A percentile compares a stretch with the other conserved stretches of the same genome.
Evolutionary conservation across 352 stramenopile species (phyloP).

Genomic region (Pythium aquatile): DNA sequence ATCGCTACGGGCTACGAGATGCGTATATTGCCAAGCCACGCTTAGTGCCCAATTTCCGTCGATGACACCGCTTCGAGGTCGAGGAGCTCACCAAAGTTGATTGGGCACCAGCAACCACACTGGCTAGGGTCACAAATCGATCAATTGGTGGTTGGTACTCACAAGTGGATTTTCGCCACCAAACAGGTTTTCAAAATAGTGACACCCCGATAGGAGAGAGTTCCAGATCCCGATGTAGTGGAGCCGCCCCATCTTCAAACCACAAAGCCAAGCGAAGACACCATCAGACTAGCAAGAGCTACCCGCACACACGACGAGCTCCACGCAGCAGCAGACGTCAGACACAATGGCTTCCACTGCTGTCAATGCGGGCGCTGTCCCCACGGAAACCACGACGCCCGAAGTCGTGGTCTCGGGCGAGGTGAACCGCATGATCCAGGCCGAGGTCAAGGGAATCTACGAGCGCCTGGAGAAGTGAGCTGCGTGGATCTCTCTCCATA

Average conservation of each 20-base stretch:
- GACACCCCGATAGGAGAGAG: conserved; percentile 17
- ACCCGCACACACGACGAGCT: neutral
- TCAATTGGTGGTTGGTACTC: conserved; percentile 11
- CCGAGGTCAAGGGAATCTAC: conserved; percentile 67
- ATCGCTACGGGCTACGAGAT: neutral
- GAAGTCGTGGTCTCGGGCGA: conserved; percentile 52
- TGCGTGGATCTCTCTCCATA: neutral
- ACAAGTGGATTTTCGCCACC: neutral
- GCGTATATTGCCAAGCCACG: neutral
- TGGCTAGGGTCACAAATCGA: conserved; percentile 14
- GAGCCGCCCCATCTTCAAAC: conserved; percentile 16
- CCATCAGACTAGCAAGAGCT: neutral
- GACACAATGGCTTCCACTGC: conserved; percentile 17
- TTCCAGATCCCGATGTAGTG: conserved; percentile 8
- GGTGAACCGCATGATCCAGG: conserved; percentile 86
- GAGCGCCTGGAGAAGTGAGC: conserved; percentile 55
- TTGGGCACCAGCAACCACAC: conserved; percentile 29
- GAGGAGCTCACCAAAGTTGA: conserved; percentile 12
- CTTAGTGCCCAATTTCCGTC: neutral
- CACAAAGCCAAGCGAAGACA: conserved; percentile 12
- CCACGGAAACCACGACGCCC: conserved; percentile 24
- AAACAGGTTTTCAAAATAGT: conserved; percentile 5
- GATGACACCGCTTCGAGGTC: conserved; percentile 23
- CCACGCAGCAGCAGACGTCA: neutral
- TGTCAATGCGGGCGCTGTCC: conserved; percentile 1